These are phyloP conservation scores for Euphorbia schlechtendalii DNA, from an alignment of 441 rosid species.

Conservation along the genomic window DNA sequence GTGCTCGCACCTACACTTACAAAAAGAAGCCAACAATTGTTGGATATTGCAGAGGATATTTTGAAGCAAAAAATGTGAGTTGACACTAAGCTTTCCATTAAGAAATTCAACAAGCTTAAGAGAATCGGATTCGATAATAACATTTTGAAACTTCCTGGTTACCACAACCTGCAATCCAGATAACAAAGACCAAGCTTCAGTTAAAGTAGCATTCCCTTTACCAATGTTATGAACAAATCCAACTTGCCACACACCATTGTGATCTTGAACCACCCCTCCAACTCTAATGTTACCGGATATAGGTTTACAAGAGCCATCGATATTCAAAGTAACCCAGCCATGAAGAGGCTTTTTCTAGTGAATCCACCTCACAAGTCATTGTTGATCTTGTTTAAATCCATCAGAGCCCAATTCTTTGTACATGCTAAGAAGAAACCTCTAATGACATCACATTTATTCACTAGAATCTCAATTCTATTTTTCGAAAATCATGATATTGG, in stretches of 20 bases:
- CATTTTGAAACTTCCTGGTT: background rate
- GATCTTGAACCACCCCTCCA: background rate
- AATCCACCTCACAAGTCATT: background rate
- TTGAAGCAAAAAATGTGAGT: no score
- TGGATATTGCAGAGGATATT: background rate
- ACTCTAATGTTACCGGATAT: background rate
- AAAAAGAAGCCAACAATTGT: no score
- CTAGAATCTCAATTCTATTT: background rate
- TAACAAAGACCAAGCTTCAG: background rate
- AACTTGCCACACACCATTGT: no score
- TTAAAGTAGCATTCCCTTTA: background rate
- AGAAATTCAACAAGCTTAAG: background rate
- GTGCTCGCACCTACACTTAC: no score
- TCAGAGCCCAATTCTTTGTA: background rate
- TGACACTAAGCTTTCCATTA: background rate
- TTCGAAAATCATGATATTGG: no score
- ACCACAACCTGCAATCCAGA: background rate
- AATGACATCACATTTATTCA: background rate
- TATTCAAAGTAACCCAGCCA: background rate
- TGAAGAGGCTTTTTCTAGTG: background rate
- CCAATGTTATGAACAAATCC: background rate
- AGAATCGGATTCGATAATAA: background rate
- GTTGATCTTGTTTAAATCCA: background rate
- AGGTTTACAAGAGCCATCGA: background rate
- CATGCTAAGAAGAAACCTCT: background rate